Percentiles rank a stretch among this genome's conserved stretches.
Evolutionary conservation across 2,329 filamentous ascomycete genomes (phyloP).

Genomic region (Ceratocystis alfenasii): DNA sequence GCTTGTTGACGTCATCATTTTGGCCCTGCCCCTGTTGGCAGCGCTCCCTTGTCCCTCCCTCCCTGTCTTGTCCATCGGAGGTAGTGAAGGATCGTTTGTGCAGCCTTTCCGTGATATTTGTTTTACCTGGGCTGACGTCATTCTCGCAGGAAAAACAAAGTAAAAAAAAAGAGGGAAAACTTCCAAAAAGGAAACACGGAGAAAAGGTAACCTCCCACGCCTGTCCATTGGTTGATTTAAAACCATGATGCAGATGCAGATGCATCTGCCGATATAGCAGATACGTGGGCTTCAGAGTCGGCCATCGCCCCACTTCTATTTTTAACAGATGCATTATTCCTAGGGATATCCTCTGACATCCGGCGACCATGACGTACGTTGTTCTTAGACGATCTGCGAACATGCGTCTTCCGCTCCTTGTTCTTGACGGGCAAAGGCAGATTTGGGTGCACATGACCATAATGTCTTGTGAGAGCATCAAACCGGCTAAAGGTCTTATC

Average conservation of each 20-base stretch:
- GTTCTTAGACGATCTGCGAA: constrained; percentile 1
- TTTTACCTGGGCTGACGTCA: constrained; percentile 6
- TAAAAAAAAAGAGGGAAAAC: background rate
- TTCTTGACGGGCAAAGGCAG: constrained; percentile 62
- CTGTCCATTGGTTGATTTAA: background rate
- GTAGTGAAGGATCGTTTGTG: background rate
- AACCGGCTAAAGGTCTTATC: constrained; percentile 96
- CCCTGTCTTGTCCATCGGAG: background rate
- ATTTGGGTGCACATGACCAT: constrained; percentile 86
- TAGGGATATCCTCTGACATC: background rate
- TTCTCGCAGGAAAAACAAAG: background rate
- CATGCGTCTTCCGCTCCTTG: constrained; percentile 23
- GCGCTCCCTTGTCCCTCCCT: background rate
- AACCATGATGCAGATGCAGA: background rate
- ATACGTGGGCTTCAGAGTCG: background rate
- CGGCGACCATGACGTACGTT: background rate
- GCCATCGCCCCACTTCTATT: background rate
- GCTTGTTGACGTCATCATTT: background rate
- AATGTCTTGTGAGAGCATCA: constrained; percentile 86
- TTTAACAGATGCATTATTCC: background rate
- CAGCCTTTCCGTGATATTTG: background rate
- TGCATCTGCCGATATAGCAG: background rate
- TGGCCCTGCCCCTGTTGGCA: background rate
- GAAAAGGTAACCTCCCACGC: background rate
- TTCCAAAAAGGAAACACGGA: background rate